Percentiles rank a stretch among this genome's conserved stretches.
phyloP scores from a whole-genome alignment of 805 yeast genomes.

The Sugiyamaella valdiviana region DNA sequence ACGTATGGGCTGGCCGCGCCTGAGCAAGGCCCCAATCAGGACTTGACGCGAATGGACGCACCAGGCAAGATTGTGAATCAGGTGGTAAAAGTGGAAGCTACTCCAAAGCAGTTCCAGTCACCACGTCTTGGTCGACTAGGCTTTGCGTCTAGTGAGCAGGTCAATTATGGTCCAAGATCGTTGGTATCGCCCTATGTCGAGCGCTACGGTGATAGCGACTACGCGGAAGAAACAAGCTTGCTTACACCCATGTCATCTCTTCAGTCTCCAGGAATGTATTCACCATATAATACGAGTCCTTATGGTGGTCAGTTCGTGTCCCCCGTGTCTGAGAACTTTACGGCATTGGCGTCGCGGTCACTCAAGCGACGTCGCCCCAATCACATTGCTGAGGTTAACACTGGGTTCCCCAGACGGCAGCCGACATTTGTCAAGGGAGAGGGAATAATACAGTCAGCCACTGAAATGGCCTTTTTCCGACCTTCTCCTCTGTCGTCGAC shows the following conservation, averaged over 20 bases:
- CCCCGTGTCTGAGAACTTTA: background rate
- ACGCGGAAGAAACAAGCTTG: background rate
- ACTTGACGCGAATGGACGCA: no score
- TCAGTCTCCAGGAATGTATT: background rate
- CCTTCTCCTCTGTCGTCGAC: background rate
- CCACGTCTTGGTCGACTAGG: no score
- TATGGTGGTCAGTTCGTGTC: background rate
- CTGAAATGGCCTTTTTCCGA: background rate
- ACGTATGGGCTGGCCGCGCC: no score
- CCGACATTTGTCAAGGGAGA: background rate
- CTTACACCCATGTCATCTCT: background rate
- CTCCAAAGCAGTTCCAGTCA: no score
- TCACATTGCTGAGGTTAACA: background rate
- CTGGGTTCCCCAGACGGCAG: background rate
- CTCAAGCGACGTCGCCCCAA: background rate
- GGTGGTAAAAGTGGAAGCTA: no score
- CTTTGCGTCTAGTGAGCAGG: background rate
- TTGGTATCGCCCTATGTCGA: background rate
- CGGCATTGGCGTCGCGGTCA: slow-evolving; percentile 18
- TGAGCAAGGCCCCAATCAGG: no score
- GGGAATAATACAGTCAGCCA: background rate
- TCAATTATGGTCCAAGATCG: background rate
- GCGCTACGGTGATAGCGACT: background rate
- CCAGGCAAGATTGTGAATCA: no score
- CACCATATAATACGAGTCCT: background rate